A percentile compares a stretch with the other conserved stretches of the same genome.
Evolutionary conservation across 257 asterid species (phyloP).

Genomic region (Knoxia roxburghii): DNA sequence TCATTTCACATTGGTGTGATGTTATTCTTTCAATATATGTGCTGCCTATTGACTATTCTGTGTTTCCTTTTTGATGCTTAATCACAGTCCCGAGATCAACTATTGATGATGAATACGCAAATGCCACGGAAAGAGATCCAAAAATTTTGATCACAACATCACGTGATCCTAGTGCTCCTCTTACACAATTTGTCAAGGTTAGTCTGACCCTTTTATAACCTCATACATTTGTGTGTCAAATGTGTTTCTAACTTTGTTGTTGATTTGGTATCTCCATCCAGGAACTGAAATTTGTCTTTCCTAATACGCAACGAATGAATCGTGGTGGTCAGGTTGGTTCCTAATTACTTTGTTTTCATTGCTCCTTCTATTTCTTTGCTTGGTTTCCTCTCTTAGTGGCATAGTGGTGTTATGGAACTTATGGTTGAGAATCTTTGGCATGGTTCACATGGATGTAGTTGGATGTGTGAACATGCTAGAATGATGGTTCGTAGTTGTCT

Average conservation of each 20-base stretch:
- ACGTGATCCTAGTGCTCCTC: conserved; percentile 93
- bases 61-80: conserved; percentile 1
- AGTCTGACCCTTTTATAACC: background rate
- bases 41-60: background rate
- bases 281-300: conserved; percentile 88
- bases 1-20: background rate
- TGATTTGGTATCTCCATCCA: conserved; percentile 17
- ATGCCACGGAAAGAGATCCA: conserved; percentile 70
- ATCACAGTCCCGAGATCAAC: conserved; percentile 69
- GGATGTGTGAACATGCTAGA: background rate
- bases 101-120: conserved; percentile 92
- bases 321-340: conserved; percentile 94
- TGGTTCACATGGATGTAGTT: background rate
- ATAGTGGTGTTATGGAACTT: background rate
- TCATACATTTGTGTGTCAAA: background rate
- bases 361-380: conserved; percentile 4
- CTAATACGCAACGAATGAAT: conserved; percentile 83
- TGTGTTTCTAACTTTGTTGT: background rate
- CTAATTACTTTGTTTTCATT: background rate
- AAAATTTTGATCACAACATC: conserved; percentile 88
- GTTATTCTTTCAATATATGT: background rate
- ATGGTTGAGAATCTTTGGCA: background rate
- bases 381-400: background rate
- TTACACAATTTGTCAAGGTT: conserved; percentile 93
- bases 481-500: background rate